Percentiles rank a stretch among this genome's conserved stretches.
Evolutionary conservation across 2,329 filamentous ascomycete species (phyloP).

Genomic region (Claviceps capensis): DNA sequence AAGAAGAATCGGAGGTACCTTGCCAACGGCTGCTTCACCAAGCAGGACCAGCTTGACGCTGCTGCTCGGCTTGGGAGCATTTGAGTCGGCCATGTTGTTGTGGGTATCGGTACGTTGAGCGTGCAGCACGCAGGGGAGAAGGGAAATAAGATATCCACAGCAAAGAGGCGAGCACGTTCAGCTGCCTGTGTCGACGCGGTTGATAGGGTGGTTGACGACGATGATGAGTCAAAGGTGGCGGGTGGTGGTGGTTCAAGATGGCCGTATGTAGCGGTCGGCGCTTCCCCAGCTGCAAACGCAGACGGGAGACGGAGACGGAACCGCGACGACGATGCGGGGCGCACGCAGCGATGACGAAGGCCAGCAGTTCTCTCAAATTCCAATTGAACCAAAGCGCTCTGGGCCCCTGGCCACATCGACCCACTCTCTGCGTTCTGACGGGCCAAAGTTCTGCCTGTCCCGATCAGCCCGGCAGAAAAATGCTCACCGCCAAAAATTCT

Average conservation of each 20-base stretch:
- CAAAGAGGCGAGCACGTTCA: background rate
- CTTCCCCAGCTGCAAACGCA: background rate
- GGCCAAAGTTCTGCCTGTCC: constrained; percentile 3
- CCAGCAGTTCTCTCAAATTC: background rate
- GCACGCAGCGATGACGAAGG: background rate
- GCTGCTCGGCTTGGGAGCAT: constrained; percentile 86
- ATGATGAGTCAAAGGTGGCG: background rate
- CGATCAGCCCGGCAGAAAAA: constrained; percentile 9
- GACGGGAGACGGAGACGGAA: background rate
- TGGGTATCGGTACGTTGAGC: background rate
- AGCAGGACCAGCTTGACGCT: constrained; percentile 98
- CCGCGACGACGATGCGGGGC: too few species aligned
- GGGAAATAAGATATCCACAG: background rate
- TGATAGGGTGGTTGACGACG: background rate
- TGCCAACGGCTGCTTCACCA: constrained; percentile 94
- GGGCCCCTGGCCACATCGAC: too few species aligned
- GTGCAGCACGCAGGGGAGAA: background rate
- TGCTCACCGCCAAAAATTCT: constrained; percentile 21
- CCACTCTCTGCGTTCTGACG: background rate
- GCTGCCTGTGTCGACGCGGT: background rate
- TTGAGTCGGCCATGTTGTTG: constrained; percentile 32
- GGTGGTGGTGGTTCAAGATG: background rate
- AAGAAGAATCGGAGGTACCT: constrained; percentile 43
- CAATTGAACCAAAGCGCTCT: background rate
- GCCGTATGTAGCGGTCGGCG: background rate